Evolutionary conservation across 164 flowering plant species (phyloP).

Genomic region (Vitis rupestris): DNA sequence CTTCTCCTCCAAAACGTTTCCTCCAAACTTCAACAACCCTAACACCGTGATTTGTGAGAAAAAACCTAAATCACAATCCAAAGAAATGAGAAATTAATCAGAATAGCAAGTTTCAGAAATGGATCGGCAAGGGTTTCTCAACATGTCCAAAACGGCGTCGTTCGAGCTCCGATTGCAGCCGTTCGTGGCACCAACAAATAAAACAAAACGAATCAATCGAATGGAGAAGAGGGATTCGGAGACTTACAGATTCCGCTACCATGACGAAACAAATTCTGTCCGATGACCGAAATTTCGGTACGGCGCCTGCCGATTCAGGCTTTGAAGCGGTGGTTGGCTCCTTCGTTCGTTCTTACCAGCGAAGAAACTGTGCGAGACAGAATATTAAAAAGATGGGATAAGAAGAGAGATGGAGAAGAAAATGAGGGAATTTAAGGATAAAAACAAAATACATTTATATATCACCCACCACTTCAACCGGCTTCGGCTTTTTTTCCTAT

Average conservation of each 20-base stretch:
- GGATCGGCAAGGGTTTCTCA: constrained; percentile 1
- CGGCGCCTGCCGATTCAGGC: too few relatives aligned
- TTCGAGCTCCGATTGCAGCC: neutral
- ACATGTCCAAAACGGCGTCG: neutral
- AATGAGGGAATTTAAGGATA: constrained; percentile 10
- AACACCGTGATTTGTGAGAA: neutral
- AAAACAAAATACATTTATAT: constrained; percentile 8
- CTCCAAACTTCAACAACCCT: constrained; percentile 20
- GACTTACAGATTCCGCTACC: constrained; percentile 29
- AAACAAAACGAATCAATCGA: constrained; percentile 17
- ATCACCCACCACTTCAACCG: constrained; percentile 3
- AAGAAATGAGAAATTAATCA: neutral
- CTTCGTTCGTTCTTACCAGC: constrained; percentile 16
- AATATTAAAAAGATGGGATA: constrained; percentile 2
- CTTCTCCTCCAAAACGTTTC: constrained; percentile 2
- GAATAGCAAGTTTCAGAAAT: neutral
- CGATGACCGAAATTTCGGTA: too few relatives aligned
- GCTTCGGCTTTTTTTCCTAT: neutral
- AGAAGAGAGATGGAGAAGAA: constrained; percentile 21
- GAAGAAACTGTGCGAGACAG: constrained; percentile 22
- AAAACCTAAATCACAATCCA: constrained; percentile 8
- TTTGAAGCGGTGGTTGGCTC: constrained; percentile 13
- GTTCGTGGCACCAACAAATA: neutral
- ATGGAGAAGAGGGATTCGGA: constrained; percentile 14
- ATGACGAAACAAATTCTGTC: neutral